A percentile compares a stretch with the other conserved stretches of the same genome.
Evolutionary conservation across 75 land plant genomes (phyloP).

Genomic region (Sequoiadendron giganteum): DNA sequence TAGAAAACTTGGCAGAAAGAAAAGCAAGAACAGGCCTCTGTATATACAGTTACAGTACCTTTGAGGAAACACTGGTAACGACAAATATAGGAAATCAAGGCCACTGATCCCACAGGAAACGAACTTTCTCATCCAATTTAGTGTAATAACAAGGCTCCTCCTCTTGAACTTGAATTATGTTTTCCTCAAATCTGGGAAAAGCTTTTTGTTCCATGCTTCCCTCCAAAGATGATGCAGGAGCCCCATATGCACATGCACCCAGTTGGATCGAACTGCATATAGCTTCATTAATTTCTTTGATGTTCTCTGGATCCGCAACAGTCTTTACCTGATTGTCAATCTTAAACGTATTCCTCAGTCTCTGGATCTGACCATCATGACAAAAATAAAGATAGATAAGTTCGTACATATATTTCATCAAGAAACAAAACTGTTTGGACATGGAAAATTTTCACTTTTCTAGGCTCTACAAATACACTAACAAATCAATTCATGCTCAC

Average conservation of each 20-base stretch:
- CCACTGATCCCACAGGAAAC: constrained; percentile 1
- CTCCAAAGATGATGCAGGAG: neutral
- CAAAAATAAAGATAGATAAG: neutral
- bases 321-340: neutral
- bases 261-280: neutral
- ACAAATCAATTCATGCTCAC: too few species aligned
- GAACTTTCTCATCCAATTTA: neutral
- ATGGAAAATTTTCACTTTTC: too few species aligned
- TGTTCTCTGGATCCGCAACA: neutral
- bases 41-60: neutral
- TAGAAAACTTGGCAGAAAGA: neutral
- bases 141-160: neutral
- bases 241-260: neutral
- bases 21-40: neutral
- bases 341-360: neutral
- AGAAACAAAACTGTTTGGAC: neutral
- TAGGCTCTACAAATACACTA: too few species aligned
- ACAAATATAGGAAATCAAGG: neutral
- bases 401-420: neutral
- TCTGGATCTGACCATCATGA: neutral
- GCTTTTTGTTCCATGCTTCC: neutral
- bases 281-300: neutral
- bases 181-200: neutral
- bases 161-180: neutral
- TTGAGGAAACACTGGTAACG: neutral